Base-by-base conservation (phyloP, 352 stramenopile genomes). In the Phytophthora rubi region DNA sequence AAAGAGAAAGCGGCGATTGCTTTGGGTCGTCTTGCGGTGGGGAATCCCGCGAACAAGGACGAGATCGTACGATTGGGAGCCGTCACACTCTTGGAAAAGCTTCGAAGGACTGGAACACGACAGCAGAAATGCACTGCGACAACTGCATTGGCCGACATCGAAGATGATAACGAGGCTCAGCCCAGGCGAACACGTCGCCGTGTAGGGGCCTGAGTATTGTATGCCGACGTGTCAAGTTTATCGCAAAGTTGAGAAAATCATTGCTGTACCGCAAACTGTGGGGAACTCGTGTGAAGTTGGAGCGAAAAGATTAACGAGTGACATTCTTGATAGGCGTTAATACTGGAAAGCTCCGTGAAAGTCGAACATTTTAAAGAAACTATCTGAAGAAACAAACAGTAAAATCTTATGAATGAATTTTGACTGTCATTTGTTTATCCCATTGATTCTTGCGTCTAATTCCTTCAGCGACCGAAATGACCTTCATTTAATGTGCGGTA, bases 401-500 rank as follows among this genome's bases (percentile, higher is more conserved):
- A 39, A 39, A 28, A 28, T 28, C 26, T 28, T 2, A 28, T 28
- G 26, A 28, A 28, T 3, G 26, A 28, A 2, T 28, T 28, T 28
- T 28, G 26, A 28, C 26, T 28, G 26, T 30, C 26, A 30, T 30
- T 30, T 30, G 26, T 30, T 30, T 30, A 30, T 30, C 0, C 3
- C 26, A 30, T 30, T 30, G 26, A 30, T 30, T 30, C 26, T 30
- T 30, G 26, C 26, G 26, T 6, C 26, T 30, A 15, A 39, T 39
- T 13, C 10, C 33, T 39, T 13, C 33, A 39, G 7, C 33, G 10
- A 39, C 13, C 23, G 1, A 26, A 26, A 26, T 26, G 23, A 3
- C 26, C 26, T 28, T 52, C 10, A 52, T 28, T 52, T 13, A 28
- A 59, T 68, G 15, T 28, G 9, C 18, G 35, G 54, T 9, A 56